phyloP scores from a whole-genome alignment of 352 stramenopile species.

The Phytophthora cactorum region DNA sequence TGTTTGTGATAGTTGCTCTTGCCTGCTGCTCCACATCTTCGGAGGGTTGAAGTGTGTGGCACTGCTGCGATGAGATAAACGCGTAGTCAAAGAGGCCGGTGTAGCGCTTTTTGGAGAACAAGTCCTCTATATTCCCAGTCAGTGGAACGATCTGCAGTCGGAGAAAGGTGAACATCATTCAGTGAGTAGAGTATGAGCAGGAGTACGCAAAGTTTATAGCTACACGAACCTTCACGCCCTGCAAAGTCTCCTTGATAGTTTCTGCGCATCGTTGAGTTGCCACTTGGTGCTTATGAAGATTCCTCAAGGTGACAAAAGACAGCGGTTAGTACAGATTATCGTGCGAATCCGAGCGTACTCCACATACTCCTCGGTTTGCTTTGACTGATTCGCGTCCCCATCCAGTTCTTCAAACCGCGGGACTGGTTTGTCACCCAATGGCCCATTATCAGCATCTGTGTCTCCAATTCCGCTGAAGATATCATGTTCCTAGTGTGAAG shows the following conservation, averaged over 20 bases:
- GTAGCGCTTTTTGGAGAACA: conserved; percentile 76
- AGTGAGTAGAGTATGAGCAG: neutral
- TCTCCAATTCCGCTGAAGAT: conserved; percentile 89
- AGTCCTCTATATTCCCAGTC: conserved; percentile 58
- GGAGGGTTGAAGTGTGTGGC: conserved; percentile 51
- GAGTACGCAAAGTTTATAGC: neutral
- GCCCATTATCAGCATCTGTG: conserved; percentile 13
- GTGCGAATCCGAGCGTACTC: neutral
- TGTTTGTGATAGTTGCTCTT: conserved; percentile 33
- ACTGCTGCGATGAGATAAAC: conserved; percentile 73
- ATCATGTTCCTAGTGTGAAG: conserved; percentile 58
- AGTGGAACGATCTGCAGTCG: conserved; percentile 65
- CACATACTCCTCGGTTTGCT: conserved; percentile 17
- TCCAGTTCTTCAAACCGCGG: conserved; percentile 41
- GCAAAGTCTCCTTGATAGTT: conserved; percentile 57
- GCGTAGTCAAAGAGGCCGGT: conserved; percentile 62
- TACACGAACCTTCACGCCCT: conserved; percentile 57
- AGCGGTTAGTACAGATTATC: conserved; percentile 1
- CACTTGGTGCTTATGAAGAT: conserved; percentile 33
- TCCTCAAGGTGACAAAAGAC: conserved; percentile 17
- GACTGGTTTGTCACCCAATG: conserved; percentile 10
- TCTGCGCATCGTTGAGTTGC: conserved; percentile 42
- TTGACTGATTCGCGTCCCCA: conserved; percentile 30
- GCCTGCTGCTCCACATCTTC: conserved; percentile 19
- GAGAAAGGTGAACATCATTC: neutral